These are phyloP conservation scores for Aspergillus jensenii DNA, from an alignment of 2,329 filamentous ascomycete species.

Conservation along the genomic window DNA sequence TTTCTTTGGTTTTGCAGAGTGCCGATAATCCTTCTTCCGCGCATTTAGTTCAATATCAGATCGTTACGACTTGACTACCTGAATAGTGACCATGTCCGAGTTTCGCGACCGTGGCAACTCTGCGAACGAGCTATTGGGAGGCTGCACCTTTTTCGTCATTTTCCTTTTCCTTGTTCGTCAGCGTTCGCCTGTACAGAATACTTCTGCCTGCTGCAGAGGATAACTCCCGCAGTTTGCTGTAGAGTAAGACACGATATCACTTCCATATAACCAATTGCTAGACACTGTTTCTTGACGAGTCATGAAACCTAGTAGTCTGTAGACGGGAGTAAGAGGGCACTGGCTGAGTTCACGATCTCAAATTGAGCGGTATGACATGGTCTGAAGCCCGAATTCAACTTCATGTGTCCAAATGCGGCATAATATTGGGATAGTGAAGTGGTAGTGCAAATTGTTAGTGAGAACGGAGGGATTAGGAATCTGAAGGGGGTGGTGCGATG, in stretches of 20 bases:
- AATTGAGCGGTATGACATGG: neutral
- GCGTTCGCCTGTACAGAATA: constrained; percentile 30
- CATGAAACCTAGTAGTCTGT: neutral
- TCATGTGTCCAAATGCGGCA: neutral
- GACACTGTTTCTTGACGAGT: neutral
- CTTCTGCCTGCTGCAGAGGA: constrained; percentile 20
- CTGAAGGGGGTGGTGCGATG: constrained; percentile 15
- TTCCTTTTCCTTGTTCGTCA: constrained; percentile 20
- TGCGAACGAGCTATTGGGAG: constrained; percentile 18
- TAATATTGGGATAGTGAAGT: neutral
- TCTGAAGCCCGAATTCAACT: neutral
- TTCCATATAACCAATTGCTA: constrained; percentile 8
- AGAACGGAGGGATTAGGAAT: constrained; percentile 7
- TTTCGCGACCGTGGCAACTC: constrained; percentile 20
- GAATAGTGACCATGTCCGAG: constrained; percentile 22
- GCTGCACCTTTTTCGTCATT: constrained; percentile 9
- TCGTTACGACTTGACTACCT: constrained; percentile 34
- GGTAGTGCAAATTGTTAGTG: neutral
- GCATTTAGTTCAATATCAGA: constrained; percentile 40
- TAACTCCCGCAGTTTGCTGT: constrained; percentile 19
- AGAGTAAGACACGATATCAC: constrained; percentile 21
- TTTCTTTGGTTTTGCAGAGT: constrained; percentile 17
- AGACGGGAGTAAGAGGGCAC: neutral
- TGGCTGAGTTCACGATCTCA: neutral
- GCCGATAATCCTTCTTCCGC: constrained; percentile 31